Evolutionary conservation across 225 moss, liverwort and hornwort species (phyloP).

Genomic region (Climacium dendroides): DNA sequence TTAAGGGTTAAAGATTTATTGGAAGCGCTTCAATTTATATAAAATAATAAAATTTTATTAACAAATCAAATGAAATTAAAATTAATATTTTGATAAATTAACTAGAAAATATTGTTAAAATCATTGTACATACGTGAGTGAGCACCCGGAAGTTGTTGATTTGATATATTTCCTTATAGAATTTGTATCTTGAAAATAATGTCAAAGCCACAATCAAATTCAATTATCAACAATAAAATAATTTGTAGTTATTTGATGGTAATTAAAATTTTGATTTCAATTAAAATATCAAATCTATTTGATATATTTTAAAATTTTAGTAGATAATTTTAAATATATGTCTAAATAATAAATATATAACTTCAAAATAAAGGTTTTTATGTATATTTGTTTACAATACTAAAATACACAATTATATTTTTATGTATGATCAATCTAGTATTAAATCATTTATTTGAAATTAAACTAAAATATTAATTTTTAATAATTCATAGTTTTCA

Average conservation of each 20-base stretch:
- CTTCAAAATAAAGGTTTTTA: rapidly evolving
- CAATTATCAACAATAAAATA: neutral
- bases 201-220: neutral
- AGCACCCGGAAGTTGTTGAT: neutral
- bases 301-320: neutral
- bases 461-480: neutral
- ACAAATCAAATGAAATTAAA: neutral
- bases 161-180: neutral
- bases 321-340: neutral
- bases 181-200: neutral
- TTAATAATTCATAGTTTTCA: neutral
- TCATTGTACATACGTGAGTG: neutral
- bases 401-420: neutral
- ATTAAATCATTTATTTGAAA: neutral
- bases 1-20: neutral
- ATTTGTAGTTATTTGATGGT: neutral
- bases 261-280: too few relatives aligned
- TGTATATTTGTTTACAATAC: neutral
- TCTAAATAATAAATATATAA: neutral
- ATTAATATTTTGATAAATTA: too few relatives aligned
- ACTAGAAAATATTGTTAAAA: neutral
- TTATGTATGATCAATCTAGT: rapidly evolving
- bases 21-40: neutral
- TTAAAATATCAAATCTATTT: neutral
- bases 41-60: neutral